Conservation (phyloP, 164 flowering plant genomes). For the Pachysandra terminalis region DNA sequence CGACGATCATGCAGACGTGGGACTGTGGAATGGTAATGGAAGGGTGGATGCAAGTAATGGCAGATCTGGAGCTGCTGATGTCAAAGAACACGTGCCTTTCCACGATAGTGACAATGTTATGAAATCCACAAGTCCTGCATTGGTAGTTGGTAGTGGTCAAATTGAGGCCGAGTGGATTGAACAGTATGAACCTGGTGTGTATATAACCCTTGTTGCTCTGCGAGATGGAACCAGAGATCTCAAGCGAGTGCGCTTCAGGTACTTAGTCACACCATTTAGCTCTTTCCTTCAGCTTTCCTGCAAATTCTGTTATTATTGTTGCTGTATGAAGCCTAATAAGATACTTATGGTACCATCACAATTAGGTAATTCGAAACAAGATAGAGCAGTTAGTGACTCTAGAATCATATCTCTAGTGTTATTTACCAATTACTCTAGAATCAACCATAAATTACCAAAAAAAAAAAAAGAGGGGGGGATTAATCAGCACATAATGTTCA, state of each 20-base stretch:
- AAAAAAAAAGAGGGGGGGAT: no score
- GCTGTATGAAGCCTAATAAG: neutral
- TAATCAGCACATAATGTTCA: neutral
- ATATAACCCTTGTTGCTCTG: conserved; percentile 72
- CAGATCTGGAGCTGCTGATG: conserved; percentile 28
- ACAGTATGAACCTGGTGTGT: conserved; percentile 87
- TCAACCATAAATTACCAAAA: no score
- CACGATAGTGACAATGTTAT: conserved; percentile 42
- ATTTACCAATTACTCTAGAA: neutral
- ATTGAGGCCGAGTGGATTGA: conserved; percentile 85
- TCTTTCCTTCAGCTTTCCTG: no score
- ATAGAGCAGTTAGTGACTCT: neutral
- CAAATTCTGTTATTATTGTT: neutral
- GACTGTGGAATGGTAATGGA: conserved; percentile 35
- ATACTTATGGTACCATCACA: neutral
- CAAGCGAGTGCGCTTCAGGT: conserved; percentile 93
- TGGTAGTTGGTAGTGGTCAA: conserved; percentile 28
- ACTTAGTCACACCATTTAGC: conserved; percentile 1
- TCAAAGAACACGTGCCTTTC: conserved; percentile 28
- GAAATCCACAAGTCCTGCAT: conserved; percentile 29
- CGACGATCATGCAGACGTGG: conserved; percentile 29
- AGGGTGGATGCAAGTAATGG: conserved; percentile 20
- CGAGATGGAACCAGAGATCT: conserved; percentile 78
- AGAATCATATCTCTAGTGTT: neutral
- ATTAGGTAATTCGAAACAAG: no score